Conservation (phyloP, 2,329 filamentous ascomycete species). For the Pleurostoma richardsiae region DNA sequence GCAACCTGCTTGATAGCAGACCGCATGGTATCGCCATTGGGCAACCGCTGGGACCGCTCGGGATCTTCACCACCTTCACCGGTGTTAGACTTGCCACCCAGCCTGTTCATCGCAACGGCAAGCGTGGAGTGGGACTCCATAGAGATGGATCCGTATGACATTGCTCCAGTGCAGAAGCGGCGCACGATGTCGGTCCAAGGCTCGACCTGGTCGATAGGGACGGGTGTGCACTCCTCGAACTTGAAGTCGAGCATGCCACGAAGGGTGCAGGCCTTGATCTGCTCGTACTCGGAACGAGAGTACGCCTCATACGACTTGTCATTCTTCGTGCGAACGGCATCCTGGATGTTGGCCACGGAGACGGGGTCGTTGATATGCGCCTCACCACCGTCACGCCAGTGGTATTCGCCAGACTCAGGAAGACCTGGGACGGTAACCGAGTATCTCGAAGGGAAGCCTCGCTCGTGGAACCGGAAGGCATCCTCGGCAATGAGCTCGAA, state of each 20-base stretch:
- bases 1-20: conserved; percentile 98
- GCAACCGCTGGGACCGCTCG: conserved; percentile 78
- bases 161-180: conserved; percentile 92
- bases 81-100: conserved; percentile 96
- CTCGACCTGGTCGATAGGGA: conserved; percentile 95
- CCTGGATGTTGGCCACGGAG: conserved; percentile 94
- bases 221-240: conserved; percentile 78
- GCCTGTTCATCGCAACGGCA: conserved; percentile 92
- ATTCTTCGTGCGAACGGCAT: conserved; percentile 94
- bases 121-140: conserved; percentile 98
- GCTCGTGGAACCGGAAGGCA: conserved; percentile 90
- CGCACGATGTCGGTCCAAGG: conserved; percentile 97
- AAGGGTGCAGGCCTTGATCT: conserved; percentile 93
- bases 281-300: conserved; percentile 86
- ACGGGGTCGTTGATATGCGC: conserved; percentile 92
- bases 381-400: conserved; percentile 96
- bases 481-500: conserved; percentile 93
- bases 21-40: conserved; percentile 94
- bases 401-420: conserved; percentile 91
- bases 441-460: conserved; percentile 77
- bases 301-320: conserved; percentile 98
- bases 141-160: conserved; percentile 98
- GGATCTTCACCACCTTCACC: conserved; percentile 96
- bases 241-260: conserved; percentile 94
- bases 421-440: conserved; percentile 76